phyloP scores from a whole-genome alignment of 805 yeast genomes.

The Lipomyces anomalus region DNA sequence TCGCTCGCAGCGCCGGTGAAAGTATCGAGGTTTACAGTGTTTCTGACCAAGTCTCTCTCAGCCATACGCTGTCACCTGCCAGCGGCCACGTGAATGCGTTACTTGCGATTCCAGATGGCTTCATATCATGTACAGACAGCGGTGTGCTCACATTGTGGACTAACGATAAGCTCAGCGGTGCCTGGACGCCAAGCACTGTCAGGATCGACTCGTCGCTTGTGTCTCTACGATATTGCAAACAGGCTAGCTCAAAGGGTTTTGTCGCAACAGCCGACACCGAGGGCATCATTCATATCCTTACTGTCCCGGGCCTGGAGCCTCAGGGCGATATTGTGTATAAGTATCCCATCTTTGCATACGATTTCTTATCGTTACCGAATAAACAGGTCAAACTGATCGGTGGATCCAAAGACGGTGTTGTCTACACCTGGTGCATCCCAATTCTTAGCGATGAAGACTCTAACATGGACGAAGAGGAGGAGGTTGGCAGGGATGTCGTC shows the following conservation, averaged over 20 bases:
- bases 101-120: neutral
- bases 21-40: neutral
- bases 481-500: neutral
- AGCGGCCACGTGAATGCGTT: neutral
- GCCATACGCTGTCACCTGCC: neutral
- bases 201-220: neutral
- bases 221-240: neutral
- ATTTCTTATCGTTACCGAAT: neutral
- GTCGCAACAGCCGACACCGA: neutral
- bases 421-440: neutral
- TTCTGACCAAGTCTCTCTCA: neutral
- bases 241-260: neutral
- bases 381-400: neutral
- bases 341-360: neutral
- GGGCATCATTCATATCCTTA: neutral
- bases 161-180: neutral
- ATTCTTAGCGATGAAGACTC: neutral
- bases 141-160: neutral
- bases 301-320: neutral
- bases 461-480: neutral
- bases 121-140: neutral
- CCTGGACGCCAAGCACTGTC: neutral
- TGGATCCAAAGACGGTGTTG: neutral
- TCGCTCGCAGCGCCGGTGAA: neutral
- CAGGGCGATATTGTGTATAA: neutral